These are phyloP conservation scores for Saccharomyces uvarum DNA, from an alignment of 1,139 yeast genomes.

Conservation along the genomic window DNA sequence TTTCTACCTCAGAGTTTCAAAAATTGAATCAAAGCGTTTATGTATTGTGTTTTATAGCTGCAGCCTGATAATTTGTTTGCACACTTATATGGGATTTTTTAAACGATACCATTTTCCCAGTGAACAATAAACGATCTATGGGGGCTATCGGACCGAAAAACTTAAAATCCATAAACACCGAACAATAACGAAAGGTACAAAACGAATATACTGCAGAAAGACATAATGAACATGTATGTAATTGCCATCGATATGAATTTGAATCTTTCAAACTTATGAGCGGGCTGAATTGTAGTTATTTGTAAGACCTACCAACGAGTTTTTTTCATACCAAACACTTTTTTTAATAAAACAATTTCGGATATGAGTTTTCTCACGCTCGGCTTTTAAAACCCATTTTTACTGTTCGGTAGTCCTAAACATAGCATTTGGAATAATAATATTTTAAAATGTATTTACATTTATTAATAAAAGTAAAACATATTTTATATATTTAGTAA, in stretches of 20 bases:
- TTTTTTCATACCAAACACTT: no score
- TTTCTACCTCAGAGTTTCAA: neutral
- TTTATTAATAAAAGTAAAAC: no score
- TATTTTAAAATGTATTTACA: no score
- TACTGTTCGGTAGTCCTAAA: neutral
- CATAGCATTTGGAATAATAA: neutral
- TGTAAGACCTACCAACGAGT: no score
- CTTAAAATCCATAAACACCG: neutral
- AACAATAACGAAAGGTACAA: neutral
- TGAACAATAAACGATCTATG: neutral
- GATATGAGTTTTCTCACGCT: no score
- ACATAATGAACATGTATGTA: no score
- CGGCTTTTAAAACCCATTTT: no score
- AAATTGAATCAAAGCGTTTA: neutral
- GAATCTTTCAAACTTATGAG: no score
- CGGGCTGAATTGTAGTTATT: no score
- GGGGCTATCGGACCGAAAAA: conserved; percentile 1
- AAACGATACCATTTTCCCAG: neutral
- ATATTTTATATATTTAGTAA: no score
- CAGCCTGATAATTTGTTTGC: neutral
- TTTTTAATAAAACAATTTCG: neutral
- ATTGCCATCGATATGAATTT: neutral
- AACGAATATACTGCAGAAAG: neutral
- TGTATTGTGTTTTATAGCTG: neutral
- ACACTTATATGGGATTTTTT: neutral